phyloP scores from a whole-genome alignment of 2,329 filamentous ascomycete species.

The Thermoascus crustaceus region DNA sequence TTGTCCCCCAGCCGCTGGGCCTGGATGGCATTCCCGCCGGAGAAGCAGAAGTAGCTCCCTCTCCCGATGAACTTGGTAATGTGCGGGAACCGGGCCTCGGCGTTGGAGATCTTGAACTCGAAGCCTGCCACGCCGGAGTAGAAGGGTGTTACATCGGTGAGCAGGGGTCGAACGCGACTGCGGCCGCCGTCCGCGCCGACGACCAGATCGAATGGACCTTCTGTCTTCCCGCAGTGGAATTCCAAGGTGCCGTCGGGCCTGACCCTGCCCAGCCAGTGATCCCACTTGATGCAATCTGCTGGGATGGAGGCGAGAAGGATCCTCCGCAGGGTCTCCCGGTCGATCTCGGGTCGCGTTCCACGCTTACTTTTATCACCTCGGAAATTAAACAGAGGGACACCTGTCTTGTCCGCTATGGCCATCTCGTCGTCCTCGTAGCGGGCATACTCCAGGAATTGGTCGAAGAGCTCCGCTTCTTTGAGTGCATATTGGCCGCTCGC shows the following conservation, averaged over 20 bases:
- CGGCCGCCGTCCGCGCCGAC: slow-evolving; percentile 23
- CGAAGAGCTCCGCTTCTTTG: slow-evolving; percentile 15
- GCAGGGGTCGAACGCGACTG: slow-evolving; percentile 18
- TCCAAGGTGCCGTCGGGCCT: slow-evolving; percentile 8
- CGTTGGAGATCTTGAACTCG: slow-evolving; percentile 13
- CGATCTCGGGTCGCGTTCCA: slow-evolving; percentile 19
- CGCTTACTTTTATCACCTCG: slow-evolving; percentile 5
- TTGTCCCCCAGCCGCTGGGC: slow-evolving; percentile 16
- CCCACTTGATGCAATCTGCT: slow-evolving; percentile 15
- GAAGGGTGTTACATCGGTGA: slow-evolving; percentile 15
- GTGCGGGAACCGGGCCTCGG: slow-evolving; percentile 12
- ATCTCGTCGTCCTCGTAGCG: slow-evolving; percentile 14
- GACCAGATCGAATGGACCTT: slow-evolving; percentile 17
- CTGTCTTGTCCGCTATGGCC: slow-evolving; percentile 13
- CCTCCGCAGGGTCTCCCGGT: slow-evolving; percentile 15
- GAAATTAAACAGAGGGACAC: slow-evolving; percentile 9
- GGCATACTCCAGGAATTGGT: slow-evolving; percentile 17
- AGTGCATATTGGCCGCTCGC: slow-evolving; percentile 18
- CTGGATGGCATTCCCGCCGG: slow-evolving; percentile 16
- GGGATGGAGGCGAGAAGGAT: slow-evolving; percentile 19
- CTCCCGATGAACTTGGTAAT: slow-evolving; percentile 13
- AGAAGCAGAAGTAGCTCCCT: slow-evolving; percentile 16
- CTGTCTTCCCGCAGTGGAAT: slow-evolving; percentile 5
- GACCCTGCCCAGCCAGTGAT: slow-evolving; percentile 14
- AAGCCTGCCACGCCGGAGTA: slow-evolving; percentile 16